Evolutionary conservation across 1,284 basidiomycete species (phyloP), one percentile per base, ranked within the genome.

Genomic region (Boletus sp.): DNA sequence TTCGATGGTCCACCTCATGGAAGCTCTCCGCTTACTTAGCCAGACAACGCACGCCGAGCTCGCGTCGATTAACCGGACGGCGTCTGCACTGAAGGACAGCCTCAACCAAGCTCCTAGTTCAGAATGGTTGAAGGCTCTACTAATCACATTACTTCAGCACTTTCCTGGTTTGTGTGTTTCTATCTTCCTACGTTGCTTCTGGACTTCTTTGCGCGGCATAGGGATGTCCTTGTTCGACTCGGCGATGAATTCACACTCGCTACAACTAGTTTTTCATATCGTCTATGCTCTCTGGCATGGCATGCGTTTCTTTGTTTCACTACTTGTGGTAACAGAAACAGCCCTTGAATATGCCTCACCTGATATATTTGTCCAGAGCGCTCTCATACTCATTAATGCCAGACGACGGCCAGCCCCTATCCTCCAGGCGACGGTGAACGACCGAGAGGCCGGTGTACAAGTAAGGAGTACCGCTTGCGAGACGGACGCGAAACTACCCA

Each of bases 11-110:
- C 55, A 57, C 9, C 68, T 81, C 10, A 59, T 60, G 16, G 55
- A 57, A 17, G 58, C 64, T 2, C 51, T 81, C 22, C 55, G 64
- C 6, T 60, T 62, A 14, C 60, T 80, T 19, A 67, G 72, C 1
- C 57, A 62, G 32, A 67, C 65, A 8, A 66, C 74, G 1, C 68
- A 69, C 22, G 47, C 48, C 2, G 77, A 77, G 49, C 64, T 81
- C 44, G 58, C 65, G 47, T 71, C 68, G 43, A 72, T 80, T 50
- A 81, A 78, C 50, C 60, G 55, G 8, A 75, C 78, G 25, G 64
- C 75, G 5, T 51, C 60, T 17, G 62, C 62, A 8, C 52, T 76
- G 41, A 67, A 62, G 26, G 59, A 66, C 25, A 57, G 58, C 17
- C 54, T 68, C 27, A 41, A 30, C 22, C 54, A 38, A 37, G 27